These are phyloP conservation scores for Talaromyces sp. DNA, from an alignment of 2,329 filamentous ascomycete species.

Conservation along the genomic window DNA sequence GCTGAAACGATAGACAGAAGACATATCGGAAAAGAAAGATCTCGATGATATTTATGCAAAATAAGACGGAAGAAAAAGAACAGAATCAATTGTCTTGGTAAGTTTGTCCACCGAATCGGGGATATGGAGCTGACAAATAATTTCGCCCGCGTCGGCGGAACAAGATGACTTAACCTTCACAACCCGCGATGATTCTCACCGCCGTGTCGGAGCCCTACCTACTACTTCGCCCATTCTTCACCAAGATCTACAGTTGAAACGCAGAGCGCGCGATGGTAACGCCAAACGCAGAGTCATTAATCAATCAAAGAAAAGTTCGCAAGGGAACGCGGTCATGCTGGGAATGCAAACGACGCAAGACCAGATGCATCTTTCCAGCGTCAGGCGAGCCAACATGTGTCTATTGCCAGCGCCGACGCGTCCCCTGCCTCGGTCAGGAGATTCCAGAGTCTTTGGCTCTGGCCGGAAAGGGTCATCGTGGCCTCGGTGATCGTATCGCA, in stretches of 20 bases:
- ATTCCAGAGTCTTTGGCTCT: slow-evolving; percentile 17
- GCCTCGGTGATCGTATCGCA: slow-evolving; percentile 14
- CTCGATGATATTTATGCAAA: background rate
- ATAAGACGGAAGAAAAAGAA: background rate
- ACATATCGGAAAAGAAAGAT: background rate
- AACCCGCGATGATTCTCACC: background rate
- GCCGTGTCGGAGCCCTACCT: slow-evolving; percentile 2
- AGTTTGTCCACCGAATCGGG: slow-evolving; percentile 2
- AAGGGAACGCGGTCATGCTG: slow-evolving; percentile 26
- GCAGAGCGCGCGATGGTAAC: background rate
- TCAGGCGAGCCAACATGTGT: slow-evolving; percentile 16
- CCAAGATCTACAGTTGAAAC: background rate
- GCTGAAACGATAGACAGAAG: background rate
- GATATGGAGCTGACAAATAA: background rate
- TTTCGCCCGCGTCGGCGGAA: slow-evolving; percentile 6
- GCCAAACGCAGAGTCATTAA: background rate
- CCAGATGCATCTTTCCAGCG: slow-evolving; percentile 19
- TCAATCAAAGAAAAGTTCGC: background rate
- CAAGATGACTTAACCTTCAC: background rate
- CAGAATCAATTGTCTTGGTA: background rate
- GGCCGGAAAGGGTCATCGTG: slow-evolving; percentile 11
- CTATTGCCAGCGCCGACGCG: slow-evolving; percentile 20
- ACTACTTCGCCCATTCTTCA: background rate
- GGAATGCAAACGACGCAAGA: slow-evolving; percentile 27
- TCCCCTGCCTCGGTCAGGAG: slow-evolving; percentile 21